A percentile compares a stretch with the other conserved stretches of the same genome.
These are phyloP conservation scores for Phytophthora sansomeana DNA, from an alignment of 352 stramenopile species.

Conservation along the genomic window DNA sequence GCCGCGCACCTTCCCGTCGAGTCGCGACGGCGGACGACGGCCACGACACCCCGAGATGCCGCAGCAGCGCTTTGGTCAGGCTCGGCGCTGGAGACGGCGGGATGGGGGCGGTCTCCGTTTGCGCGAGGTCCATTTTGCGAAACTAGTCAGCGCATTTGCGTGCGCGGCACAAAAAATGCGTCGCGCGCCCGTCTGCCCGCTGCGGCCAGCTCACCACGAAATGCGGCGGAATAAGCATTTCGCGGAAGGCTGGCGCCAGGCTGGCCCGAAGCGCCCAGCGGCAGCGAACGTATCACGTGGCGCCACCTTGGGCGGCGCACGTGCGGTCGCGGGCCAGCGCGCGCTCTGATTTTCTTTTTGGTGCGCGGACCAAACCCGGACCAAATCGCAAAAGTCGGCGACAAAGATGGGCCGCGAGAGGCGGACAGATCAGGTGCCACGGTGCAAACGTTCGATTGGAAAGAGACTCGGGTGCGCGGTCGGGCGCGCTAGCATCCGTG, in stretches of 20 bases:
- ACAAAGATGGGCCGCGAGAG: too few relatives aligned
- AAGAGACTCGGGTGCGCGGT: too few relatives aligned
- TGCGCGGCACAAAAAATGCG: conserved; percentile 18
- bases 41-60: conserved; percentile 13
- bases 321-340: too few relatives aligned
- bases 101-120: neutral
- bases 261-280: too few relatives aligned
- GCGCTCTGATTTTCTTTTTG: conserved; percentile 33
- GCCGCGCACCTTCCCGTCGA: conserved; percentile 20
- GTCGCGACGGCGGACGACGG: conserved; percentile 24
- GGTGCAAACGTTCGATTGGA: conserved; percentile 45
- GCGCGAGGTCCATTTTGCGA: conserved; percentile 26
- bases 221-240: conserved; percentile 27
- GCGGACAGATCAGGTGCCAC: conserved; percentile 21
- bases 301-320: too few relatives aligned
- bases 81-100: neutral
- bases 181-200: conserved; percentile 3
- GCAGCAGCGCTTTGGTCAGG: neutral
- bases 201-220: conserved; percentile 34
- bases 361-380: conserved; percentile 10
- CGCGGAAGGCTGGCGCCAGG: conserved; percentile 13
- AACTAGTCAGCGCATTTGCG: conserved; percentile 16
- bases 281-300: conserved; percentile 21
- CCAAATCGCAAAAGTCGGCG: conserved; percentile 7
- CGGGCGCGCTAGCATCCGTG: too few relatives aligned